Conservation (phyloP, 805 yeast species). For the Metschnikowia corniflorae region DNA sequence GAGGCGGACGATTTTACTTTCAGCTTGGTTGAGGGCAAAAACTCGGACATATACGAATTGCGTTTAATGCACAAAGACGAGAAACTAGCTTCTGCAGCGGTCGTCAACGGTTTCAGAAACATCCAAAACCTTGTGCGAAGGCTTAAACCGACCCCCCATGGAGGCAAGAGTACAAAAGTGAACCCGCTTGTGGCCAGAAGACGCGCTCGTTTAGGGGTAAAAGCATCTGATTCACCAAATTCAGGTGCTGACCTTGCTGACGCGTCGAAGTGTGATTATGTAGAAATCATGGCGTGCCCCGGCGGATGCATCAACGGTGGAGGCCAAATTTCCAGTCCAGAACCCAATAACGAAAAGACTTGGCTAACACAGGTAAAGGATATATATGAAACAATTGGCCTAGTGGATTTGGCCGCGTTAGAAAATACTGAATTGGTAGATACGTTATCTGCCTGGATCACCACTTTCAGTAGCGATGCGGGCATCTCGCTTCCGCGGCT, state of each 20-base stretch:
- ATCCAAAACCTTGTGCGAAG: constrained; percentile 91
- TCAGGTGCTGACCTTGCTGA: constrained; percentile 42
- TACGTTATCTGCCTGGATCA: constrained; percentile 31
- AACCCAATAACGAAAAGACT: constrained; percentile 34
- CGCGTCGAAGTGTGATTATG: constrained; percentile 68
- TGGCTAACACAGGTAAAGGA: constrained; percentile 41
- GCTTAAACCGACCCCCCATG: constrained; percentile 45
- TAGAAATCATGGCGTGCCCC: constrained; percentile 98
- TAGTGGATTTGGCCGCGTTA: constrained; percentile 13
- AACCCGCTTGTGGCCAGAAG: constrained; percentile 44
- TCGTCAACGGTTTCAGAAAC: constrained; percentile 86
- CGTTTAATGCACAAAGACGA: constrained; percentile 44
- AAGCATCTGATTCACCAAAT: constrained; percentile 6
- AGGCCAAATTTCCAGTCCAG: constrained; percentile 67
- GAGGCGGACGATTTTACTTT: constrained; percentile 26
- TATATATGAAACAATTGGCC: constrained; percentile 32
- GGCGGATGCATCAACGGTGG: constrained; percentile 98
- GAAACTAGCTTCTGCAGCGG: constrained; percentile 53
- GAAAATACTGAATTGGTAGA: constrained; percentile 13
- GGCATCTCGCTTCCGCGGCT: constrained; percentile 35
- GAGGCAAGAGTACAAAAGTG: constrained; percentile 16
- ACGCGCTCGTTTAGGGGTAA: constrained; percentile 32
- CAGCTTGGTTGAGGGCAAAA: constrained; percentile 57
- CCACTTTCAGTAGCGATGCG: constrained; percentile 27
- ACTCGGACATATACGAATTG: constrained; percentile 71